Evolutionary conservation across 2,329 filamentous ascomycete species (phyloP).

Genomic region (Alternaria incomplexa): DNA sequence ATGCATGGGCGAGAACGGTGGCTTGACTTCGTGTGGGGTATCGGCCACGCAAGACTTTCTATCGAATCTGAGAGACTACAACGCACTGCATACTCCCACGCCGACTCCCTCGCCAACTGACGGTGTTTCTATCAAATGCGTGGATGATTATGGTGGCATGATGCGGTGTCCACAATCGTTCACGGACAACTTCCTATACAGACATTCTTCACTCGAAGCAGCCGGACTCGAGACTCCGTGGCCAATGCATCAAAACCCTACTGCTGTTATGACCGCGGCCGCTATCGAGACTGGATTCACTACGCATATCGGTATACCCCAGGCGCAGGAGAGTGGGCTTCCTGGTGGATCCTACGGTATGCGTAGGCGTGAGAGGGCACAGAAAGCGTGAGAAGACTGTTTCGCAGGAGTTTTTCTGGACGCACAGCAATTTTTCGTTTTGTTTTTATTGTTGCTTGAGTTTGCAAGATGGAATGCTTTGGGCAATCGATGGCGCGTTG

Average conservation of each 20-base stretch:
- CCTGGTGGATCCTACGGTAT: neutral
- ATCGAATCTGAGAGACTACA: neutral
- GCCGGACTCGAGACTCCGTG: neutral
- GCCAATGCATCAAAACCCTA: neutral
- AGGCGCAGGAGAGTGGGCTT: neutral
- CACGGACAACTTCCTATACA: neutral
- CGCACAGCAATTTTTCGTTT: neutral
- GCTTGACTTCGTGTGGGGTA: neutral
- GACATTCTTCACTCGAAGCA: neutral
- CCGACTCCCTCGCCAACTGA: neutral
- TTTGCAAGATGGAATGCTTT: neutral
- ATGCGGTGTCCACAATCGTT: neutral
- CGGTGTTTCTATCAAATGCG: too few relatives aligned
- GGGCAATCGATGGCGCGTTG: neutral
- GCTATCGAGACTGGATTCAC: neutral
- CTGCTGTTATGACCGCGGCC: neutral
- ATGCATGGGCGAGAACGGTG: too few relatives aligned
- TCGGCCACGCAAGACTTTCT: neutral
- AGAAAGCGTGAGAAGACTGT: neutral
- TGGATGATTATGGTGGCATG: neutral
- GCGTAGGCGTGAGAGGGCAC: neutral
- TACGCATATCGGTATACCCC: neutral
- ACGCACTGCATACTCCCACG: neutral
- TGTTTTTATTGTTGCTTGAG: neutral
- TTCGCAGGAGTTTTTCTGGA: neutral